Base-by-base conservation (phyloP, 306 rosid genomes). In the Citrullus amarus region DNA sequence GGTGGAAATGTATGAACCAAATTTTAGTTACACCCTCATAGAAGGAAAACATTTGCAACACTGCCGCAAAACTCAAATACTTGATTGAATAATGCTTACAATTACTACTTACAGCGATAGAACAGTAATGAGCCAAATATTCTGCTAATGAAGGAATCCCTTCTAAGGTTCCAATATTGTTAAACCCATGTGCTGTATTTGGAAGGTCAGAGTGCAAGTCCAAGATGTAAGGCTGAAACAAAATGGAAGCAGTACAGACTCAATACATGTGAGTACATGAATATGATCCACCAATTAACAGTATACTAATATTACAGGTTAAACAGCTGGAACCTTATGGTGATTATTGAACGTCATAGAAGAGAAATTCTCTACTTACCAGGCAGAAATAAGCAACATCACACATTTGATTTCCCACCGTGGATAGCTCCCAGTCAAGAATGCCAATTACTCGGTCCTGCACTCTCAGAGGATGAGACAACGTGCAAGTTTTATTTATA, bases 341-440 rank as follows among this genome's bases (percentile, higher is more conserved):
- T 71, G 76, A 70, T 70, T 2, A 13, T 46, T 44, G 12, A 70
- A 70, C 6, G 9, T 20, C 46, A 39, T 44, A 36, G 38, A 75
- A 55, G 9, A 18, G 53, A 75, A 72, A 16, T 46, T 74, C 55
- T 39, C 9, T 10, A 28, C 44, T 41, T 92, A 95, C 99, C 99
- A 92, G 1, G 83, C 87, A 87, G 83, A 88, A 86, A 81, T 87
- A 85, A 38, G 99, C 97, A 67, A 95, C 91, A 79, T 95, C 99
- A 76, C 92, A 89, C 97, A 95, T 95, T 89, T 95, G 99, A 88
- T 92, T 95, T 53, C 99, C 97, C 73, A 95, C 87, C 61, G 97
- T 92, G 77, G 99, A 95, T 76, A 95, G 80, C 86, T 95, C 99
- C 99, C 99, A 95, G 83, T 95, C 99, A 75, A 95, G 96, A 85